Evolutionary conservation across 306 rosid species (phyloP), one percentile per base, ranked within the genome.

Genomic region (Lathyrus tuberosus): DNA sequence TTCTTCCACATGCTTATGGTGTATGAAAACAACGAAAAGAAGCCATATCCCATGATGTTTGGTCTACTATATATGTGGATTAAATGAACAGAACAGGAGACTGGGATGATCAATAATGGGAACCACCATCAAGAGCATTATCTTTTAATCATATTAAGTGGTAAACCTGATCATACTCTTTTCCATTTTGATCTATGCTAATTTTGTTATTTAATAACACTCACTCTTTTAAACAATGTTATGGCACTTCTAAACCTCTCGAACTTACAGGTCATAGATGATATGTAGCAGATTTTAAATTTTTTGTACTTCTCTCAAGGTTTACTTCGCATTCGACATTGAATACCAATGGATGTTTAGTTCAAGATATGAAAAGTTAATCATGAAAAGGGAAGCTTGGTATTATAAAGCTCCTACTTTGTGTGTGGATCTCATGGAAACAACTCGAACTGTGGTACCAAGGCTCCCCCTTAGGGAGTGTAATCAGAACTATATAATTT

Each of bases 11-110:
- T 61, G 15, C 15, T 35, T 35, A 16, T 16, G 30, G 66, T 35
- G 66, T 16, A 61, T 2, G 66, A 37, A 35, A 61, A 61, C 66
- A 61, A 61, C 26, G 17, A 35, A 61, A 61, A 22, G 10, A 35
- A 61, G 47, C 12, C 41, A 57, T 14, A 14, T 13, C 38, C 40
- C 18, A 24, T 24, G 35, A 54, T 13, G 20, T 57, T 54, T 54
- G 61, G 61, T 12, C 16, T 54, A 54, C 61, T 28, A 57, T n/a
- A 57, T 28, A 7, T 5, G 8, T 57, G 20, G 15, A 20, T 53
- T 17, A 52, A 52, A 52, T 20, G 59, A 6, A 53, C 9, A 12
- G 9, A 5, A 58, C 9, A 12, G 9, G 18, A 58, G 41, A 58
- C 35, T 58, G 6, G 13, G 35, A 58, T 31, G 43, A 58, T 31